These are phyloP conservation scores for Claviceps sp. DNA, from an alignment of 2,329 filamentous ascomycete genomes.

Conservation along the genomic window DNA sequence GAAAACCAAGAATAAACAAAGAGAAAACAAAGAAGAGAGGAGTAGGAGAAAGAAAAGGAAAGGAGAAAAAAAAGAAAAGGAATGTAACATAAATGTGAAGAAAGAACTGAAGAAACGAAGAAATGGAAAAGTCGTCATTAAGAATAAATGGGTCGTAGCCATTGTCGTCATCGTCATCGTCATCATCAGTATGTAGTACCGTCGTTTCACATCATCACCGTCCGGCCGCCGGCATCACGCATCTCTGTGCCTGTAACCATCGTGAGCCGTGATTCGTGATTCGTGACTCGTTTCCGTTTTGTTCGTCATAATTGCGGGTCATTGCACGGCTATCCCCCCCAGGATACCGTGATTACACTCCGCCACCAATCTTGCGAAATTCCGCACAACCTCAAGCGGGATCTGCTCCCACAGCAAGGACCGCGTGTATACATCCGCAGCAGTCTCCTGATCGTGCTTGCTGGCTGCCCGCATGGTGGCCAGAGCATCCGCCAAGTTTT, in stretches of 20 bases:
- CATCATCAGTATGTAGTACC: constrained; percentile 18
- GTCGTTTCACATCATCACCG: constrained; percentile 15
- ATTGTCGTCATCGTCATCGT: constrained; percentile 23
- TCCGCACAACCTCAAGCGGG: constrained; percentile 77
- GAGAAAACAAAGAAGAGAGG: neutral
- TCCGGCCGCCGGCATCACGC: no score
- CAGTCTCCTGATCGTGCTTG: constrained; percentile 57
- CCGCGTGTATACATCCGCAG: constrained; percentile 82
- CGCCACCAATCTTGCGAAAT: constrained; percentile 83
- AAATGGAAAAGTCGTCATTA: constrained; percentile 11
- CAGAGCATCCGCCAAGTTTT: constrained; percentile 69
- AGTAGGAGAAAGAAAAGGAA: neutral
- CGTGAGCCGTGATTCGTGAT: no score
- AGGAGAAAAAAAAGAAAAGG: constrained; percentile 4
- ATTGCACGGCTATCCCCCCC: constrained; percentile 29
- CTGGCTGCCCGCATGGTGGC: constrained; percentile 59
- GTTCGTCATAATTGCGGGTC: constrained; percentile 25
- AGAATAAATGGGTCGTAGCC: constrained; percentile 13
- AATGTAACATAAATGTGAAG: constrained; percentile 4
- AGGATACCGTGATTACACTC: constrained; percentile 47
- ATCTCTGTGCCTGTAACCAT: no score
- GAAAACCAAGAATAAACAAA: neutral
- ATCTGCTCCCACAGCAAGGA: constrained; percentile 92
- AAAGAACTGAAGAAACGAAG: constrained; percentile 4
- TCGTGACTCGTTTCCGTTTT: no score